Evolutionary conservation across 768 basidiomycete species (phyloP), one percentile per base, ranked within the genome.

Genomic region (Coprinopsis strossmayeri): DNA sequence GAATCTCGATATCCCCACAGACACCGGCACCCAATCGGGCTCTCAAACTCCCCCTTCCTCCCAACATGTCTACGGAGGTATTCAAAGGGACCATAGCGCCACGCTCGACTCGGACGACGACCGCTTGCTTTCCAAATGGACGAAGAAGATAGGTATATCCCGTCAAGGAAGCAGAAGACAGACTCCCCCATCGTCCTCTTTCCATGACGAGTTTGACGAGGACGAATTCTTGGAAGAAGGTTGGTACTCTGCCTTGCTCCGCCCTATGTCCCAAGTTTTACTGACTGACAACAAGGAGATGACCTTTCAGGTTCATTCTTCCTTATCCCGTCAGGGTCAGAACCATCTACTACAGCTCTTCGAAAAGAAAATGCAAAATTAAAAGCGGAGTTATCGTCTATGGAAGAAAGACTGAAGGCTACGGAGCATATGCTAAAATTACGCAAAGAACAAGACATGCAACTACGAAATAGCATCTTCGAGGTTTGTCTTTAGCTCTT

Each of bases 251-350:
- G n/a, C 17, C 5, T 38, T 18, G 5, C 35, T 18, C 35, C n/a
- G n/a, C n/a, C n/a, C n/a, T n/a, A n/a, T n/a, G n/a, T n/a, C n/a
- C n/a, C n/a, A n/a, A n/a, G n/a, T n/a, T n/a, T n/a, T n/a, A n/a
- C n/a, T n/a, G n/a, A n/a, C n/a, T n/a, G n/a, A n/a, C n/a, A n/a
- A n/a, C n/a, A n/a, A 79, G 82, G 74, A 24, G 79, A 83, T 54
- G 82, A 87, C 26, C 73, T 88, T 49, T 84, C 88, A 1, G 89
- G 87, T 54, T 91, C 88, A 0, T 91, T 90, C 60, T 87, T 74
- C 55, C 60, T 91, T 28, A 76, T 91, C 40, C 84, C 88, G 0
- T 76, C 78, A 4, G 80, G 76, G 26, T 65, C 76, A 24, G 81
- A 81, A 44, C 61, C 75, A 4, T 66, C 78, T 25, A 62, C 71